Evolutionary conservation across 495 filamentous ascomycete species (phyloP), one percentile per base, ranked within the genome.

Genomic region (Haplographium delicatum): DNA sequence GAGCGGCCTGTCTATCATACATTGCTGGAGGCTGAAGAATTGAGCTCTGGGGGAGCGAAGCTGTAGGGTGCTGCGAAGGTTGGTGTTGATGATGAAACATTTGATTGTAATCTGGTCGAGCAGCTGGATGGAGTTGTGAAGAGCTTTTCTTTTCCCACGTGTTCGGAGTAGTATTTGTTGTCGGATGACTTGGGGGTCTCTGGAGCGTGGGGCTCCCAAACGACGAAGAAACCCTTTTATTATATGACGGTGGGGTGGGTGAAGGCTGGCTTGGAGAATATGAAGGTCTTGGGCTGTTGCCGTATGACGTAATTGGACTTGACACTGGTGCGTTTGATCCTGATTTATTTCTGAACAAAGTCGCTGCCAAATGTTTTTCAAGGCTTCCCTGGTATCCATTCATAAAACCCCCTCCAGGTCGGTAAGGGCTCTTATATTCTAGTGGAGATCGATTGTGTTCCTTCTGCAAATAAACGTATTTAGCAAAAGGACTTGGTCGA

Each of bases 381-480:
- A 75, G 57, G 11, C 67, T 72, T 11, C 73, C 75, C 51, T 78
- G 73, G 38, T 78, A 80, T 4, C 75, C 75, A 47, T 80, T 79
- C 10, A 73, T 74, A 51, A 79, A 79, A 0, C 74, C 76, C 39
- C 69, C 69, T 25, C 71, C 71, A 61, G 67, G 70, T 22, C 69
- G 67, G 52, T 80, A 80, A 11, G 75, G 76, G 2, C 74, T 76
- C 26, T 69, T 67, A 55, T 80, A 63, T 11, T 57, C 53, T 8
- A 51, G 31, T 25, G 60, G 63, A 47, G 52, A 68, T 68, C 68
- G 66, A 50, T 76, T 76, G 41, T 76, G 67, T 40, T 76, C 61
- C 20, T 73, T 64, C 47, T 73, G 70, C 58, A 80, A 74, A 53
- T 76, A 80, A 11, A 62, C 58, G 57, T 79, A 80, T 45, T 64